Base-by-base conservation (phyloP, 2,329 filamentous ascomycete species). In the Aspergillus fructus region DNA sequence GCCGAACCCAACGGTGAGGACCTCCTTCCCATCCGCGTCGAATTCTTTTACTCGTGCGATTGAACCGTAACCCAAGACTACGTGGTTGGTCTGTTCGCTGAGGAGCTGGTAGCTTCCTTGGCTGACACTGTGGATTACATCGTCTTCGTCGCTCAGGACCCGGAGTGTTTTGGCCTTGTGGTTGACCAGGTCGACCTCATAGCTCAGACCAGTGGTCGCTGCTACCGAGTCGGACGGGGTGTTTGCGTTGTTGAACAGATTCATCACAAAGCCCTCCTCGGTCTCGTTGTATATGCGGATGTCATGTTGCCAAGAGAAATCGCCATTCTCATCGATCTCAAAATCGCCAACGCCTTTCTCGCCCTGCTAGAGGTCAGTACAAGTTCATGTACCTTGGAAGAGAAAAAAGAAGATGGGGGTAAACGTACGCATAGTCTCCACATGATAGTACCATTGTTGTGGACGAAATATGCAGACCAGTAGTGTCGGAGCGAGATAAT, bases 11-110 rank as follows among this genome's bases (percentile, higher is more conserved):
- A 68, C 69, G 15, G 68, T 70, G 53, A 74, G 59, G 3, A 74
- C 65, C 9, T 64, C 65, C 2, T 71, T 66, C 11, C 69, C 68
- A n/a, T 64, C 53, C 27, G 62, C 60, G n/a, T 69, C 68, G 30
- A 68, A 71, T 50, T 76, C 73, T 23, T 74, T 74, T 50, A 76
- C 64, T n/a, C 63, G 64, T 4, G 73, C 62, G 47, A 71, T 71
- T 5, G 66, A 67, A 6, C 74, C 74, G 59, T 74, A 76, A 40
- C 68, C 71, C 50, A 76, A 55, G 9, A 75, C 61, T 8, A 68
- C 65, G 34, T 71, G 64, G 4, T 54, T 59, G 9, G 64, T 60
- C 24, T 62, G 43, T 42, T 53, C 49, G 50, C 55, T 62, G 63
- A 73, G 59, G 5, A 65, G 62, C 41, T 67, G 61, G 48, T 66